Percentiles rank a stretch among this genome's conserved stretches.
Conservation (phyloP, 345 rosid genomes). For the Orychophragmus violaceus region DNA sequence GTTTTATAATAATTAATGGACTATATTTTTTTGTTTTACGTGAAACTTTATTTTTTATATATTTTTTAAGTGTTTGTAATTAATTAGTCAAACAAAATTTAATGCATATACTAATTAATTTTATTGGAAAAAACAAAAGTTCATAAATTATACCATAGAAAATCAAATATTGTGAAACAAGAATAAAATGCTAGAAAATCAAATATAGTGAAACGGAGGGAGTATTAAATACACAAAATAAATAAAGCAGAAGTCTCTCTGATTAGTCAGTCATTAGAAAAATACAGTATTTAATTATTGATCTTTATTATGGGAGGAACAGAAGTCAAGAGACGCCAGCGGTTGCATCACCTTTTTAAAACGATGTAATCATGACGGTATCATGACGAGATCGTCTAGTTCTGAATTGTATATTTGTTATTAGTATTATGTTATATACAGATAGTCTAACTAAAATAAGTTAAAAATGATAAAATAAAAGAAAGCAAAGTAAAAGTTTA, state of each 20-base stretch:
- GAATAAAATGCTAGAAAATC: no score
- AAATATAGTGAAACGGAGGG: no score
- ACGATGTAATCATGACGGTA: slow-evolving; percentile 24
- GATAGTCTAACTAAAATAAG: background rate
- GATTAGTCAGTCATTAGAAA: background rate
- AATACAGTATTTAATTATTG: background rate
- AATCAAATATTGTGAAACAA: no score
- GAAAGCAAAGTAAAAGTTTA: background rate
- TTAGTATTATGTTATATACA: background rate
- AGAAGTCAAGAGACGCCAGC: slow-evolving; percentile 25
- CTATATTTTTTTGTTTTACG: no score
- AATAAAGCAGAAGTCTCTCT: background rate
- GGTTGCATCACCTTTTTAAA: slow-evolving; percentile 6
- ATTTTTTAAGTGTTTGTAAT: no score
- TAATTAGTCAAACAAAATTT: no score
- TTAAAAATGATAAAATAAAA: background rate
- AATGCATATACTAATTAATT: no score
- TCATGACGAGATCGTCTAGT: slow-evolving; percentile 21
- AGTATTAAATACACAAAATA: background rate
- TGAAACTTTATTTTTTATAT: no score
- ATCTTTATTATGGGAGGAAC: background rate
- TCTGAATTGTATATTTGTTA: background rate
- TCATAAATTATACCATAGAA: no score
- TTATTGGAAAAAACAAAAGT: no score
- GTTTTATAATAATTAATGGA: no score